These are phyloP conservation scores for Pythium aphanidermatum DNA, from an alignment of 352 stramenopile genomes.

Conservation along the genomic window DNA sequence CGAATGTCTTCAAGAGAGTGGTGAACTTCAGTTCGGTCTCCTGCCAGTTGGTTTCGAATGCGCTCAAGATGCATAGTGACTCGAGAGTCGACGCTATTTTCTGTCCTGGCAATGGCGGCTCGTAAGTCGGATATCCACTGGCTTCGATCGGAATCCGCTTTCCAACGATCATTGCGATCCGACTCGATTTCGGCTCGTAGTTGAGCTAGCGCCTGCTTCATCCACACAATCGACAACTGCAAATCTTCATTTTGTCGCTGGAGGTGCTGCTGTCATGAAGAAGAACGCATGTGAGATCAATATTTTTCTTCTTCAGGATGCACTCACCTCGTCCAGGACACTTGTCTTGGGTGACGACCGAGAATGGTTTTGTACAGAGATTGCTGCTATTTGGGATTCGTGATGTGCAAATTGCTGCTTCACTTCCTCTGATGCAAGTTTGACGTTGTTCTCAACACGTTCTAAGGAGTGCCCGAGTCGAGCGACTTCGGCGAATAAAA, in stretches of 20 bases:
- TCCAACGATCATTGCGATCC: constrained; percentile 51
- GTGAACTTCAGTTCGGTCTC: constrained; percentile 49
- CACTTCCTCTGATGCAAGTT: constrained; percentile 26
- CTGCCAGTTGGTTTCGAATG: constrained; percentile 30
- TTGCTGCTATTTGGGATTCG: too few relatives aligned
- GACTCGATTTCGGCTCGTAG: constrained; percentile 46
- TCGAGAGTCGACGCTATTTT: constrained; percentile 35
- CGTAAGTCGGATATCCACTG: constrained; percentile 28
- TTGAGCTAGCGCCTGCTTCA: constrained; percentile 36
- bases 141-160: constrained; percentile 23
- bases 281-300: too few relatives aligned
- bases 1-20: constrained; percentile 43
- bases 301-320: too few relatives aligned
- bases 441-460: constrained; percentile 26
- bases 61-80: constrained; percentile 38
- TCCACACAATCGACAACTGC: constrained; percentile 25
- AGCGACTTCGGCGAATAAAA: constrained; percentile 63
- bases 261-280: too few relatives aligned
- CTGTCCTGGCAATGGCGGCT: constrained; percentile 22
- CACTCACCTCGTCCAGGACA: too few relatives aligned
- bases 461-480: constrained; percentile 46
- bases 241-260: constrained; percentile 34
- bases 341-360: too few relatives aligned
- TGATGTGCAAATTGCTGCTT: constrained; percentile 34
- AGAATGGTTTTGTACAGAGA: too few relatives aligned